Evolutionary conservation across 352 stramenopile genomes (phyloP), one percentile per base, ranked within the genome.

Genomic region (Pythium guiyangense): DNA sequence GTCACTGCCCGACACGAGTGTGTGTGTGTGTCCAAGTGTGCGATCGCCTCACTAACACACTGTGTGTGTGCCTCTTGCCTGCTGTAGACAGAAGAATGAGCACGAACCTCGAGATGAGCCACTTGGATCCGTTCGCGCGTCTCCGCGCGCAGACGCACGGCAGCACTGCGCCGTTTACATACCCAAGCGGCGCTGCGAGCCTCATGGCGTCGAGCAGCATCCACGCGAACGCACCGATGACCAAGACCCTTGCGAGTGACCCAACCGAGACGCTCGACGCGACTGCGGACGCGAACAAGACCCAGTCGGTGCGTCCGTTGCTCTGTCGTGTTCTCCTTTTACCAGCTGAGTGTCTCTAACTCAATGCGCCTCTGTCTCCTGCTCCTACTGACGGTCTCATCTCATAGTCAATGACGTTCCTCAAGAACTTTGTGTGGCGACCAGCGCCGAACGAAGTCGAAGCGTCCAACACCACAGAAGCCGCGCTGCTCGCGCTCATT

Each of bases 401-500:
- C 42, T 12, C 18, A 10, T 45, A 64, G 58, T 25, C 60, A n/a
- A 57, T 66, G 14, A 59, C 64, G 43, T 42, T 72, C 26, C 48
- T 77, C 44, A 66, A 71, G 53, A 60, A 72, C 40, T 64, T 74
- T 42, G 60, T 67, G 31, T 77, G 60, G 55, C 59, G 63, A 37
- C 31, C 59, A 18, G 46, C 49, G 4, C 25, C 37, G 14, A 37
- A 45, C 31, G 63, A 76, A 20, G 29, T 57, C 0, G 58, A 74
- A 49, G 62, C 71, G 1, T 54, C 70, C 11, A 77, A 77, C 61
- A 47, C 60, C 9, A 71, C 62, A 0, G 83, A 92, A 57, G 59
- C 65, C 2, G 71, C 69, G 8, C 64, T 92, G 47, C 52, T 77
- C 53, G 69, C 62, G 26, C 70, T 92, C 44, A 82, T 90, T 22